A percentile compares a stretch with the other conserved stretches of the same genome.
phyloP scores from a whole-genome alignment of 2,329 filamentous ascomycete genomes.

The Aphanoascus verrucosus region DNA sequence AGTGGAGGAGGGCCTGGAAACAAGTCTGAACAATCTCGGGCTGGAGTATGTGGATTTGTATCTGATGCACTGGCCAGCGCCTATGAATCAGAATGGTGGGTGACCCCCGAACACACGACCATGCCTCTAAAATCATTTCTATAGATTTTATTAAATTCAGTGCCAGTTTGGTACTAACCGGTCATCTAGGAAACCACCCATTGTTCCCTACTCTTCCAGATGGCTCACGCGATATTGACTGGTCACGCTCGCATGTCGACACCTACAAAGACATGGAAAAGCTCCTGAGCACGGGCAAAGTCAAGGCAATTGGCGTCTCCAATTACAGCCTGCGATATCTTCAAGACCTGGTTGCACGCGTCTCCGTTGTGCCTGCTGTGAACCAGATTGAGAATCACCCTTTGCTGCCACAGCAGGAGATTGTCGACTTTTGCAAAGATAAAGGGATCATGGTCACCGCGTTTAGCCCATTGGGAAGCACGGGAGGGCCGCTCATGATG shows the following conservation, averaged over 20 bases:
- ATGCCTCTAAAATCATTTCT: background rate
- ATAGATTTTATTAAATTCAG: too few relatives aligned
- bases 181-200: conserved; percentile 26
- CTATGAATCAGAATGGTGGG: conserved; percentile 61
- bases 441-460: conserved; percentile 45
- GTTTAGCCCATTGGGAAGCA: conserved; percentile 37
- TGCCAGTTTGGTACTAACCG: background rate
- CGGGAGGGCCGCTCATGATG: conserved; percentile 34
- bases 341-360: conserved; percentile 46
- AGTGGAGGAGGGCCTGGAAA: conserved; percentile 58
- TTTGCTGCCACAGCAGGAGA: conserved; percentile 49
- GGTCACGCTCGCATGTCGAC: conserved; percentile 57
- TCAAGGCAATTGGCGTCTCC: conserved; percentile 48
- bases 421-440: conserved; percentile 41
- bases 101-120: background rate
- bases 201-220: conserved; percentile 62
- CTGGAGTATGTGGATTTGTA: conserved; percentile 74
- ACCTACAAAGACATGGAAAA: conserved; percentile 65
- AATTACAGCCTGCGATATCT: conserved; percentile 49
- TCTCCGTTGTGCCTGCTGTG: conserved; percentile 53
- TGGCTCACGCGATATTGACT: conserved; percentile 62
- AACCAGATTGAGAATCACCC: conserved; percentile 80
- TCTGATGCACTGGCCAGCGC: conserved; percentile 71
- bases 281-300: conserved; percentile 45
- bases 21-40: conserved; percentile 61